Conservation (phyloP, 2,329 filamentous ascomycete genomes). For the Blastomyces silverae region DNA sequence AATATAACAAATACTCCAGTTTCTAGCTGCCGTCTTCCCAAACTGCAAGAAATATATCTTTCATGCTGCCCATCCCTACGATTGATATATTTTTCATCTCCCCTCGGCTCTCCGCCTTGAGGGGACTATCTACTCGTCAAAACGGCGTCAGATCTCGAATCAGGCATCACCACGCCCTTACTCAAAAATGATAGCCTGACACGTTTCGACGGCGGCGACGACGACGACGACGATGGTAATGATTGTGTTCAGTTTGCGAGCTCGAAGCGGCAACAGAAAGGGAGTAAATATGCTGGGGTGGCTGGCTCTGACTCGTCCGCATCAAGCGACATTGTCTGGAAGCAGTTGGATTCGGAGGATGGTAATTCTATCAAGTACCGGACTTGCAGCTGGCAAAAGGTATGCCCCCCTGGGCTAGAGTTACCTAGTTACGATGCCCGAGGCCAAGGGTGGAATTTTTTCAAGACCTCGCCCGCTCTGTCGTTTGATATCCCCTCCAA, state of each 20-base stretch:
- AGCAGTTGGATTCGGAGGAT: slow-evolving; percentile 70
- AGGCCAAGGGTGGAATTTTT: not conserved
- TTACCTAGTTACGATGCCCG: not conserved
- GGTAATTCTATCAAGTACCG: slow-evolving; percentile 81
- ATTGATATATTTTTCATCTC: slow-evolving; percentile 13
- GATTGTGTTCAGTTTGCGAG: slow-evolving; percentile 22
- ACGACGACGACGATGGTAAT: slow-evolving; percentile 19
- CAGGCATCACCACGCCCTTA: slow-evolving; percentile 14
- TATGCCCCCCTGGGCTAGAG: slow-evolving; percentile 30
- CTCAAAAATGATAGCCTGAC: slow-evolving; percentile 12
- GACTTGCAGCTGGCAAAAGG: slow-evolving; percentile 90
- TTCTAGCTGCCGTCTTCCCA: not conserved
- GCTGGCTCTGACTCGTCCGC: slow-evolving; percentile 29
- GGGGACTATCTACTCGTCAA: slow-evolving; percentile 34
- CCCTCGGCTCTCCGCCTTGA: slow-evolving; percentile 28
- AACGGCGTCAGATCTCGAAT: slow-evolving; percentile 34
- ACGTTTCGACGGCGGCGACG: slow-evolving; percentile 25
- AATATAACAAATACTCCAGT: not conserved
- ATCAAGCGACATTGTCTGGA: slow-evolving; percentile 46
- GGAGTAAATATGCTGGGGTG: slow-evolving; percentile 21
- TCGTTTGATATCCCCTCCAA: not conserved
- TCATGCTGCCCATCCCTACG: slow-evolving; percentile 15
- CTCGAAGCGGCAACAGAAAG: slow-evolving; percentile 21
- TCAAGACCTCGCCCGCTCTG: not conserved
- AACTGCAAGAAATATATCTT: not conserved